Evolutionary conservation across 768 basidiomycete genomes (phyloP).

Genomic region (Mycena sanguinolenta): DNA sequence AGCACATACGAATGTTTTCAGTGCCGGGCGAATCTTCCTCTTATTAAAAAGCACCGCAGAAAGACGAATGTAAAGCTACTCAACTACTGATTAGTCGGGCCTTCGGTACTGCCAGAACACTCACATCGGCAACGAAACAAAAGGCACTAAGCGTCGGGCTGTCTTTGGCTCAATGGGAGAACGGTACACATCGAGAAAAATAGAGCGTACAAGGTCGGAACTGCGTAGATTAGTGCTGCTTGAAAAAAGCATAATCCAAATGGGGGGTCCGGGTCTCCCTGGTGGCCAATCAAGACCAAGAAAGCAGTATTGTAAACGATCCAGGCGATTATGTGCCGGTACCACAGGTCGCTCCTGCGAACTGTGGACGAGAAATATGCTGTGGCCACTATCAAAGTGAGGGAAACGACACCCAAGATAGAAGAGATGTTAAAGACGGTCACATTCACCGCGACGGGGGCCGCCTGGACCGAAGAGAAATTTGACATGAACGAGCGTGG

Average conservation of each 20-base stretch:
- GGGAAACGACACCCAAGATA: constrained; percentile 1
- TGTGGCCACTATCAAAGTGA: constrained; percentile 16
- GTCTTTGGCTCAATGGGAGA: neutral
- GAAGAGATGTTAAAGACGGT: constrained; percentile 4
- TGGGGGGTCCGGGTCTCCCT: neutral
- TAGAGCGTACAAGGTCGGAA: constrained; percentile 14
- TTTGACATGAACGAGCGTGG: too few relatives aligned
- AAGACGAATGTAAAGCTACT: constrained; percentile 17
- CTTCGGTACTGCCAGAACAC: neutral
- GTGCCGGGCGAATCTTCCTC: constrained; percentile 24
- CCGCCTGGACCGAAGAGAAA: too few relatives aligned
- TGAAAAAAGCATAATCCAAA: constrained; percentile 24
- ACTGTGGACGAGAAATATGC: constrained; percentile 18
- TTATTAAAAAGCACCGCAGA: constrained; percentile 11
- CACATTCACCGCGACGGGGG: too few relatives aligned
- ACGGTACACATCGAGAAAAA: neutral
- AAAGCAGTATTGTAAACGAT: constrained; percentile 22
- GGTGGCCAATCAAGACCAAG: constrained; percentile 13
- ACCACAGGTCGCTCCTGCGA: constrained; percentile 24
- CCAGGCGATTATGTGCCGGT: constrained; percentile 23
- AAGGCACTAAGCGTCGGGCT: constrained; percentile 23
- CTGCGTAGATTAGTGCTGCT: constrained; percentile 16
- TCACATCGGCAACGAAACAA: constrained; percentile 21
- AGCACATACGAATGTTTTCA: constrained; percentile 16
- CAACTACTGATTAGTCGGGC: neutral